Percentiles rank a stretch among this genome's conserved stretches.
These are phyloP conservation scores for Salmacisia buchloeana DNA, from an alignment of 1,284 basidiomycete genomes.

Conservation along the genomic window DNA sequence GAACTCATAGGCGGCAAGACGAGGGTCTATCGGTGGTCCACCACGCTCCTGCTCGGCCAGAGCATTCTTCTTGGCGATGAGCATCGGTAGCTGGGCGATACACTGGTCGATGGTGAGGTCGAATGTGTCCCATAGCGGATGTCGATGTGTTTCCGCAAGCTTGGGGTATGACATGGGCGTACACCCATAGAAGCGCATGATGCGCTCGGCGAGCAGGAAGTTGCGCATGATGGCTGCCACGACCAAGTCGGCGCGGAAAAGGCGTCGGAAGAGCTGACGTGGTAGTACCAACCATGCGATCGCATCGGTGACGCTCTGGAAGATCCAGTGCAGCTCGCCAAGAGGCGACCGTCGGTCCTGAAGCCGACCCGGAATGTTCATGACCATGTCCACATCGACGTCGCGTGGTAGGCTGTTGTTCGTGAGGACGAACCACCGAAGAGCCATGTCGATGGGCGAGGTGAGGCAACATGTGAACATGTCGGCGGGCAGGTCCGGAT, in stretches of 20 bases:
- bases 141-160: constrained; percentile 88
- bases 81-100: constrained; percentile 79
- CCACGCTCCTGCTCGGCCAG: constrained; percentile 51
- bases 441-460: constrained; percentile 93
- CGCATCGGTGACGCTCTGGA: constrained; percentile 96
- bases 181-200: constrained; percentile 98
- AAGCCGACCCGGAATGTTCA: constrained; percentile 90
- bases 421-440: constrained; percentile 88
- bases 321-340: constrained; percentile 98
- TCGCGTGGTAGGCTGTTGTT: constrained; percentile 55
- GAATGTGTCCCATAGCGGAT: constrained; percentile 94
- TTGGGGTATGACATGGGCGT: constrained; percentile 89
- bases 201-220: constrained; percentile 90
- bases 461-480: constrained; percentile 96
- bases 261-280: constrained; percentile 81
- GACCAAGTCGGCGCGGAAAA: constrained; percentile 91
- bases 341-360: constrained; percentile 92
- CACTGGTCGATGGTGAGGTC: constrained; percentile 96
- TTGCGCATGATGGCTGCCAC: constrained; percentile 95
- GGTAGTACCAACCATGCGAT: constrained; percentile 98
- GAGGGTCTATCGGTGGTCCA: constrained; percentile 48
- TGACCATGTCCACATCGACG: constrained; percentile 70
- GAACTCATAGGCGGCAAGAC: constrained; percentile 58
- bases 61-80: constrained; percentile 65
- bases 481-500: constrained; percentile 92